A percentile compares a stretch with the other conserved stretches of the same genome.
These are phyloP conservation scores for Phaeosphaeria sp. DNA, from an alignment of 2,329 filamentous ascomycete species.

Conservation along the genomic window DNA sequence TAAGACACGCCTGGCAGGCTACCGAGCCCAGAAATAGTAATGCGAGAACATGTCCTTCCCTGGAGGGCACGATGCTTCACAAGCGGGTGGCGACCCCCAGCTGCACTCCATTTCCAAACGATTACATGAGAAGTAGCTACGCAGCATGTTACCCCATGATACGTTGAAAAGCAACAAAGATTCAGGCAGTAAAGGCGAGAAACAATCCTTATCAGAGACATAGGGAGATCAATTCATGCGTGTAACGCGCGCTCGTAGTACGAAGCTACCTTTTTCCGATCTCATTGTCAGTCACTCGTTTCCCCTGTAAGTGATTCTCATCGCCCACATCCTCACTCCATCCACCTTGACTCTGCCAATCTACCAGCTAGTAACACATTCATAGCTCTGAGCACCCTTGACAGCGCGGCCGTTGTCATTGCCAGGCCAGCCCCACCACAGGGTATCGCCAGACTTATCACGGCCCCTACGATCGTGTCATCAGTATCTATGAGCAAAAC, in stretches of 20 bases:
- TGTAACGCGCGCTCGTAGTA: neutral
- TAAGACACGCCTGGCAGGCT: no score
- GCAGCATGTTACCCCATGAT: no score
- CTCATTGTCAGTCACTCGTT: neutral
- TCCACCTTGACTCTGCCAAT: neutral
- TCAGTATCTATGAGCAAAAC: neutral
- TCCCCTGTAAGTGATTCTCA: neutral
- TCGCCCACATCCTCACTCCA: neutral
- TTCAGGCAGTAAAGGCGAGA: no score
- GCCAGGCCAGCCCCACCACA: neutral
- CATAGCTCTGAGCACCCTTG: slow-evolving; percentile 1
- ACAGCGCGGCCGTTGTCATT: neutral
- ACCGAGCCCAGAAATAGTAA: no score
- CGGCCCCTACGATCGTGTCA: neutral
- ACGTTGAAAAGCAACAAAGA: no score
- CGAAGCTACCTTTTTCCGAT: neutral
- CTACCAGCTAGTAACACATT: neutral
- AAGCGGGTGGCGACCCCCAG: no score
- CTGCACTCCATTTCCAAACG: no score
- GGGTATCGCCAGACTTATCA: neutral
- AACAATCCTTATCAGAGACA: no score
- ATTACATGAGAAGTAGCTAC: no score
- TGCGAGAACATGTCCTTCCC: no score
- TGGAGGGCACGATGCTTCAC: no score
- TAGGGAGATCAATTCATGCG: no score